Percentiles rank a stretch among this genome's conserved stretches.
Conservation (phyloP, 2,329 filamentous ascomycete species). For the Colletotrichum chlorophyti region DNA sequence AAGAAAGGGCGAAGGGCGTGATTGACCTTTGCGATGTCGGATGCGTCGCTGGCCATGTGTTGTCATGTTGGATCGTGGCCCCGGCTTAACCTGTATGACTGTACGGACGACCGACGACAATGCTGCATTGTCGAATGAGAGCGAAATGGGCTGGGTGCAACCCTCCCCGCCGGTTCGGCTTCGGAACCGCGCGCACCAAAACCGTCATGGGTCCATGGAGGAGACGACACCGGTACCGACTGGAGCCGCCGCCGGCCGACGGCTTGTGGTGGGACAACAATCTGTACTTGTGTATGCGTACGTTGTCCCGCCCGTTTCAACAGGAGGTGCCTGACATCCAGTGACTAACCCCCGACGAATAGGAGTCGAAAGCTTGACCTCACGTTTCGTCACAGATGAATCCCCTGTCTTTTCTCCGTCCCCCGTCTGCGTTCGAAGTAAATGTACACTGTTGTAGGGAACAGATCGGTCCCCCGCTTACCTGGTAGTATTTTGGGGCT, state of each 20-base stretch:
- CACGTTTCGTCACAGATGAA: slow-evolving; percentile 29
- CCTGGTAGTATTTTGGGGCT: too few relatives aligned
- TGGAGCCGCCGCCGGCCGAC: slow-evolving; percentile 28
- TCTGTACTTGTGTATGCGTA: not conserved
- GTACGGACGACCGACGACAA: too few relatives aligned
- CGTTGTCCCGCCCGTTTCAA: not conserved
- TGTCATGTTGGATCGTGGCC: too few relatives aligned
- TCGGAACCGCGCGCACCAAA: slow-evolving; percentile 28
- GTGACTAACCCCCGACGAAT: slow-evolving; percentile 20
- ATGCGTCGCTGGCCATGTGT: too few relatives aligned
- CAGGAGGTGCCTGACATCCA: not conserved
- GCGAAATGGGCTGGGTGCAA: too few relatives aligned
- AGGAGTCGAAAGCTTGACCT: slow-evolving; percentile 22
- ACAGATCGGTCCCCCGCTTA: too few relatives aligned
- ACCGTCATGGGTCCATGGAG: slow-evolving; percentile 27
- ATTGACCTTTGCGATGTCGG: slow-evolving; percentile 13
- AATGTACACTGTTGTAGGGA: too few relatives aligned
- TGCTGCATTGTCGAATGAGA: not conserved
- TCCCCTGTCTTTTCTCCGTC: not conserved
- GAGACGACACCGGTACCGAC: too few relatives aligned
- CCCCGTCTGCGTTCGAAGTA: not conserved
- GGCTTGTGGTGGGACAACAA: slow-evolving; percentile 24
- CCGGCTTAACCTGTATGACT: too few relatives aligned
- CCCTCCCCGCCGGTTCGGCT: slow-evolving; percentile 5
- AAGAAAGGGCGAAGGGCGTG: slow-evolving; percentile 11